phyloP scores from a whole-genome alignment of 306 rosid species.

The Geum urbanum region DNA sequence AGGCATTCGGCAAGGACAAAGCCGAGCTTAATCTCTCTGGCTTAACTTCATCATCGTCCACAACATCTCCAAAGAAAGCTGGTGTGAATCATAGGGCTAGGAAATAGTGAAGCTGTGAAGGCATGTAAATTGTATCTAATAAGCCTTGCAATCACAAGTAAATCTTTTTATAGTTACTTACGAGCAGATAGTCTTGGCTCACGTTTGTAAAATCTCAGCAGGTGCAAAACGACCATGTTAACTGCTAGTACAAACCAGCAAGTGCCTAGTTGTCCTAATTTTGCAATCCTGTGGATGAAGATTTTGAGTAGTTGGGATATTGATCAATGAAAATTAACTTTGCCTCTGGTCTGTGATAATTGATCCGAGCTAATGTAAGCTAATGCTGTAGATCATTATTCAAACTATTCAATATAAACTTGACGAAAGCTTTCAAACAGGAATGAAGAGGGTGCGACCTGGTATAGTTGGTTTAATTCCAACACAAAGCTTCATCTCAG shows the following conservation, averaged over 20 bases:
- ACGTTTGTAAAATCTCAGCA: background rate
- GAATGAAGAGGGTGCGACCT: background rate
- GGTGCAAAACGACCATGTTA: background rate
- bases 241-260: background rate
- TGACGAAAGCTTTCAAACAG: background rate
- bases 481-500: too few species aligned
- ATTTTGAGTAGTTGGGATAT: background rate
- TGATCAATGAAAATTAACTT: background rate
- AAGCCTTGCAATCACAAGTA: conserved; percentile 3
- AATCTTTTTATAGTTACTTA: background rate
- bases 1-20: conserved; percentile 49
- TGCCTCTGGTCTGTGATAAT: background rate
- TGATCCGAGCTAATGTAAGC: background rate
- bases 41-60: conserved; percentile 34
- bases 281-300: background rate
- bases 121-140: conserved; percentile 19
- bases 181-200: background rate
- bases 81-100: conserved; percentile 20
- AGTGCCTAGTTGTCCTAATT: background rate
- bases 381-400: background rate
- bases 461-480: too few species aligned
- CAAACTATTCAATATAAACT: too few species aligned
- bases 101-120: conserved; percentile 12
- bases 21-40: conserved; percentile 29
- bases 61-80: conserved; percentile 28